Evolutionary conservation across 2,329 filamentous ascomycete species (phyloP), one percentile per base, ranked within the genome.

Genomic region (Clarireedia homoeocarpa): DNA sequence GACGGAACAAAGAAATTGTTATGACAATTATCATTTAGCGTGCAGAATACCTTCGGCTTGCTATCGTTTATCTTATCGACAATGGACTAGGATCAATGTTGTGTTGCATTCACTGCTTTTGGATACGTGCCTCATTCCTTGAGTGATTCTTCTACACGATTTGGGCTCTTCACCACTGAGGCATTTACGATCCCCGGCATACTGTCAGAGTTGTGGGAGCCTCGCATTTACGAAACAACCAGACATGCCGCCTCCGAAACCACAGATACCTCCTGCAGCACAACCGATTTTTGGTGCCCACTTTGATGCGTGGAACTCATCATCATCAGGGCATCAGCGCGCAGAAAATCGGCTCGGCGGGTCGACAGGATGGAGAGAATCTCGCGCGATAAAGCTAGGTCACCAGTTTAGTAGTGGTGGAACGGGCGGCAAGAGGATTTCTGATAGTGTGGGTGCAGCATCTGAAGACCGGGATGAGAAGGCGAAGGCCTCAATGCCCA

Each of bases 311-410:
- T 88, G 84, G 83, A 90, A 90, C 71, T 85, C 84, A 14, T 82
- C 83, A 12, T 83, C 85, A 5, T 85, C 86, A 0, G 89, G 89
- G 47, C 89, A 96, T 69, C 91, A 95, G 71, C 79, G 83, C 42
- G 82, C 88, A 44, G 87, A 92, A 58, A 84, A 82, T 58, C 72
- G 75, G 3, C 77, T 86, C 1, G 80, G 81, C 2, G 79, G 80
- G 24, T 79, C 77, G 63, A 83, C 74, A 61, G 78, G 81, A 67
- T 95, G 90, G 89, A 83, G 88, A 24, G 77, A 83, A 51, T 86
- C 83, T 14, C 81, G 89, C 44, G 80, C 77, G 46, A 71, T 76
- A 53, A 94, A 92, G 72, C 76, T 95, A 40, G 76, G 78, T 48
- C 76, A 77, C 65, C 90, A 95, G 69, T 89, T 89, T 69, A 72